Evolutionary conservation across 495 filamentous ascomycete species (phyloP), one percentile per base, ranked within the genome.

Genomic region (Baudoinia panamericana): DNA sequence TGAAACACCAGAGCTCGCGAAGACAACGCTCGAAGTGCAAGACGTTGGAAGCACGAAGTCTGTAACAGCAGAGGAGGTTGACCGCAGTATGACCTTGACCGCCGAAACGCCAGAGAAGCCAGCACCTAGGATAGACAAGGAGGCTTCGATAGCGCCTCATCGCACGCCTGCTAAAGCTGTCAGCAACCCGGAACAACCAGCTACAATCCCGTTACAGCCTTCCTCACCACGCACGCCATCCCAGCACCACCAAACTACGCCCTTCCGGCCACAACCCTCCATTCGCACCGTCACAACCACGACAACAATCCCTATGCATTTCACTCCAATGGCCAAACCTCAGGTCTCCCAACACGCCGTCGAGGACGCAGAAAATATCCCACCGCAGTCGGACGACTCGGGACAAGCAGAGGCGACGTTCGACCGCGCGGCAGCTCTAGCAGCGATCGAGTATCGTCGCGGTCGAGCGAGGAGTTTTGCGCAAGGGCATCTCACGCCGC

Each of bases 281-380:
- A 48, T 56, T 29, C 57, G 58, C 33, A 61, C 58, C 10, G 45
- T 63, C 25, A 62, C 58, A 13, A 64, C 60, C 19, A 64, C 61
- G 1, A 64, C 60, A 7, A 64, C 56, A 3, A 56, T 62, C 18
- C 61, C 60, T 9, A 51, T 59, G 25, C 56, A 58, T 40, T 61
- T 63, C 53, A 61, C 59, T 0, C 61, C 61, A 4, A 21, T 53
- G 21, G 37, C 53, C 11, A 51, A 55, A 27, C 16, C 45, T 50
- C 41, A 27, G 19, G 9, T 22, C 43, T n/a, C 20, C 35, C 28
- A 27, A 21, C 17, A 39, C 47, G 7, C 37, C 44, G 21, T 24
- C 29, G 19, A 50, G 22, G 30, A 46, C 27, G 27, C 36, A 16
- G 46, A 49, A 32, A 50, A 49, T 34, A 35, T 46, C 21, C 42